Percentiles rank a stretch among this genome's conserved stretches.
These are phyloP conservation scores for Peronosclerospora sorghi DNA, from an alignment of 352 stramenopile species.

Conservation along the genomic window DNA sequence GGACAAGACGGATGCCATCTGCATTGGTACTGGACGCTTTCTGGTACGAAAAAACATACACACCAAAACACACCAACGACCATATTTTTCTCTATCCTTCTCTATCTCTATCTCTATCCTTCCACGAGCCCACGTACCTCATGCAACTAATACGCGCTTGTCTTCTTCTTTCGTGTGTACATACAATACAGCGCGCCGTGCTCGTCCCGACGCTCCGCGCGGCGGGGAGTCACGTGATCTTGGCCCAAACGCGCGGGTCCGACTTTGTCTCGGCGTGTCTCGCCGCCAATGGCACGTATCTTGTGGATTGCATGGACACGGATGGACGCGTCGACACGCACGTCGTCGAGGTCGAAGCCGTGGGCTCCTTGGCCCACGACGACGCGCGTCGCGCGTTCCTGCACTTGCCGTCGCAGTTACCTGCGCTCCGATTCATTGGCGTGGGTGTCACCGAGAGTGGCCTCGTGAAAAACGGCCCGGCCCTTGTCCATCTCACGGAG, in stretches of 20 bases:
- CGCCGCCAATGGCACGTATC: conserved; percentile 30
- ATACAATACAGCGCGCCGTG: conserved; percentile 38
- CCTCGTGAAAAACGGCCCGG: conserved; percentile 1
- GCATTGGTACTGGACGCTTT: conserved; percentile 68
- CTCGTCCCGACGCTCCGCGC: conserved; percentile 41
- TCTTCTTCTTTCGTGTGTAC: too few relatives aligned
- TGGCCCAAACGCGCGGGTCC: conserved; percentile 46
- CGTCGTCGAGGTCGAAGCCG: conserved; percentile 23
- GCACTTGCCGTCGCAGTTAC: conserved; percentile 23
- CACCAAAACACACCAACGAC: too few relatives aligned
- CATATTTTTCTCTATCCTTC: not conserved
- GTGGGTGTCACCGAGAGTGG: conserved; percentile 58
- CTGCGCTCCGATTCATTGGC: conserved; percentile 35
- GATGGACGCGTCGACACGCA: conserved; percentile 37
- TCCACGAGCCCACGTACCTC: too few relatives aligned
- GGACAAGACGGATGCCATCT: conserved; percentile 27
- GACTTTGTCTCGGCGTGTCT: conserved; percentile 36
- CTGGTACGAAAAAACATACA: too few relatives aligned
- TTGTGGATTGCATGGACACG: conserved; percentile 49
- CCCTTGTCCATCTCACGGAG: conserved; percentile 27
- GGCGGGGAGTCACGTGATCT: conserved; percentile 26
- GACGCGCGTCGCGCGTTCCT: conserved; percentile 29
- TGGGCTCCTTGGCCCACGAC: conserved; percentile 24
- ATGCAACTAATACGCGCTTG: too few relatives aligned
- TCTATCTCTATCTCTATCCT: too few relatives aligned